Evolutionary conservation across 768 basidiomycete genomes (phyloP).

Genomic region (Arthromyces matolae): DNA sequence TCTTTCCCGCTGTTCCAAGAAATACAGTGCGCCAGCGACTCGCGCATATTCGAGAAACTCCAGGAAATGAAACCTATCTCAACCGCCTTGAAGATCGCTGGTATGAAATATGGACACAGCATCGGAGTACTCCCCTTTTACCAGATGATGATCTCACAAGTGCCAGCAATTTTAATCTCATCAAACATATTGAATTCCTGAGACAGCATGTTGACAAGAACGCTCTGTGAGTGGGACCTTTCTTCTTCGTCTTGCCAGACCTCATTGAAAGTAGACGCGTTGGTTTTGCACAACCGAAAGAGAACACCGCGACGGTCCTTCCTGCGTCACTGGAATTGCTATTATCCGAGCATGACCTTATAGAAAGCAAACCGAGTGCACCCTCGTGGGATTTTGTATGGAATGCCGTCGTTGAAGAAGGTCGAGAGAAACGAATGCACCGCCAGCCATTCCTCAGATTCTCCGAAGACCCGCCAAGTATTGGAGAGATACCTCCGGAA

Average conservation of each 20-base stretch:
- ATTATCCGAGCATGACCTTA: constrained; percentile 44
- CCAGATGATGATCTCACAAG: constrained; percentile 69
- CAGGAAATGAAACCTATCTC: constrained; percentile 71
- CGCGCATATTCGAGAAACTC: constrained; percentile 52
- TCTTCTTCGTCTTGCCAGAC: background rate
- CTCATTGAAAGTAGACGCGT: constrained; percentile 48
- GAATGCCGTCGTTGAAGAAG: constrained; percentile 68
- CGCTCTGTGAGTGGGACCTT: constrained; percentile 67
- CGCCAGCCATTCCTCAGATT: constrained; percentile 51
- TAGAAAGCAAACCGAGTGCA: constrained; percentile 36
- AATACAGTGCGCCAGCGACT: constrained; percentile 72
- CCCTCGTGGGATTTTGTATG: constrained; percentile 74
- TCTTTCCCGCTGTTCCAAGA: constrained; percentile 74
- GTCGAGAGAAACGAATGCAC: constrained; percentile 65
- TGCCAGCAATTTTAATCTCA: constrained; percentile 73
- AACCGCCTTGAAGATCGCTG: constrained; percentile 79
- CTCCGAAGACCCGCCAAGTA: constrained; percentile 34
- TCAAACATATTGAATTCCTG: constrained; percentile 77
- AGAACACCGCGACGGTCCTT: constrained; percentile 32
- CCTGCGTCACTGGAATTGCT: constrained; percentile 44
- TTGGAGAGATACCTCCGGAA: constrained; percentile 31
- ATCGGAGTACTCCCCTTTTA: constrained; percentile 63
- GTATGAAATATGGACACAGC: constrained; percentile 71
- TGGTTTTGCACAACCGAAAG: constrained; percentile 48
- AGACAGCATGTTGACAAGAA: constrained; percentile 82